These are phyloP conservation scores for Lepidium africanum DNA, from an alignment of 345 rosid species.

Conservation along the genomic window DNA sequence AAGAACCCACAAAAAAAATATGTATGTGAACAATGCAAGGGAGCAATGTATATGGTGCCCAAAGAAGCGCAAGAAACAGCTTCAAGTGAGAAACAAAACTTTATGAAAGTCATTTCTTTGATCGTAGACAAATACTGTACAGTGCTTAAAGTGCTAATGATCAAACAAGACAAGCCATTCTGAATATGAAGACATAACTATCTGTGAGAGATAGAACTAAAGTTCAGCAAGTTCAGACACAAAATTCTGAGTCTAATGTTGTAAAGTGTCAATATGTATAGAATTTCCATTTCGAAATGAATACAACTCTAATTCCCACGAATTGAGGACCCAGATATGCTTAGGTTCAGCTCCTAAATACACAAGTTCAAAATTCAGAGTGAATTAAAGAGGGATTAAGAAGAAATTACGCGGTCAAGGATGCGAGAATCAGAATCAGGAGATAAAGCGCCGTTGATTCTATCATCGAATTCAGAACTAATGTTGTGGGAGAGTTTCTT, in stretches of 20 bases:
- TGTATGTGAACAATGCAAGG: neutral
- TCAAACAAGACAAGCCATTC: neutral
- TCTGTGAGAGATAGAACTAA: neutral
- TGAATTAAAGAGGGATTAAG: neutral
- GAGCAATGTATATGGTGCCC: neutral
- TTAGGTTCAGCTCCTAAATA: neutral
- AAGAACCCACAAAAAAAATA: neutral
- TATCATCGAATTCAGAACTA: slow-evolving; percentile 48
- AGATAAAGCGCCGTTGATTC: slow-evolving; percentile 46
- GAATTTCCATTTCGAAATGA: neutral
- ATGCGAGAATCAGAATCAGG: slow-evolving; percentile 62
- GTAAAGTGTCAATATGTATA: neutral
- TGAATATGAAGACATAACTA: neutral
- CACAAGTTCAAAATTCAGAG: neutral
- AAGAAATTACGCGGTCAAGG: slow-evolving; percentile 57
- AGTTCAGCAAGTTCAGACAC: neutral
- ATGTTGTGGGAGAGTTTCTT: slow-evolving; percentile 28
- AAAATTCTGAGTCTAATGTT: neutral
- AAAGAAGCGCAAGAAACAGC: neutral
- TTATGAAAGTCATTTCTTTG: neutral
- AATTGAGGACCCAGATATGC: neutral
- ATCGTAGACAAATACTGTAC: neutral
- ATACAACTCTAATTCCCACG: neutral
- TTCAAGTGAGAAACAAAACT: neutral
- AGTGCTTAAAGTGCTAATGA: neutral